phyloP scores from a whole-genome alignment of 1,139 yeast genomes.

The Zygoascus meyerae region DNA sequence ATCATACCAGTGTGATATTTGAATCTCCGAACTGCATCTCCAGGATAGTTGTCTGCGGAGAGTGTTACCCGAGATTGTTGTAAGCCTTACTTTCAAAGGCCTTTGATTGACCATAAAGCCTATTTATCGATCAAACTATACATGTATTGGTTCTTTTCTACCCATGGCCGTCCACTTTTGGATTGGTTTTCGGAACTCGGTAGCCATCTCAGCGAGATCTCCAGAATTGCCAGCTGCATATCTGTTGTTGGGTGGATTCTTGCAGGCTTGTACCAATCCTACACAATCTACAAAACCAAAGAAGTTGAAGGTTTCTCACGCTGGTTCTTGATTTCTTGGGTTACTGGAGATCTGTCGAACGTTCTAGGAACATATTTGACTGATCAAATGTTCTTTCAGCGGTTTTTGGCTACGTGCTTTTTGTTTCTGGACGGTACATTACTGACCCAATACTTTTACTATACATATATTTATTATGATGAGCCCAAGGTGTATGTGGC shows the following conservation, averaged over 20 bases:
- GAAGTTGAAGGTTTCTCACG: conserved; percentile 33
- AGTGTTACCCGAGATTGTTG: too few relatives aligned
- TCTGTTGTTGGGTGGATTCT: conserved; percentile 30
- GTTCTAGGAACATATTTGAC: conserved; percentile 30
- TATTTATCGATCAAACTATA: not conserved
- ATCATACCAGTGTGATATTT: too few relatives aligned
- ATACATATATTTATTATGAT: conserved; percentile 13
- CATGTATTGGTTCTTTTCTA: conserved; percentile 18
- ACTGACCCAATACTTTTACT: conserved; percentile 27
- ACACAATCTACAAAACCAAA: conserved; percentile 24
- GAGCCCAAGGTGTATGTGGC: not conserved
- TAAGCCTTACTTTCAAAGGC: too few relatives aligned
- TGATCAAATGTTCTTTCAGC: conserved; percentile 31
- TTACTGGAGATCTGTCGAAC: conserved; percentile 30
- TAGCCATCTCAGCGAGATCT: conserved; percentile 18
- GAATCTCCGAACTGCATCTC: too few relatives aligned
- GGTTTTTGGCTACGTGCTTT: conserved; percentile 25
- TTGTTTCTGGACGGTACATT: conserved; percentile 26
- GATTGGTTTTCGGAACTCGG: conserved; percentile 8
- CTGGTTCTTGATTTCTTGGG: conserved; percentile 28
- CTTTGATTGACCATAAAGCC: not conserved
- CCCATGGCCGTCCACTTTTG: conserved; percentile 6
- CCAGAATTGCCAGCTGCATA: conserved; percentile 24
- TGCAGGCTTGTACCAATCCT: conserved; percentile 32
- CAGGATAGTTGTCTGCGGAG: too few relatives aligned